Evolutionary conservation across 257 asterid genomes (phyloP).

Genomic region (Plantago major): DNA sequence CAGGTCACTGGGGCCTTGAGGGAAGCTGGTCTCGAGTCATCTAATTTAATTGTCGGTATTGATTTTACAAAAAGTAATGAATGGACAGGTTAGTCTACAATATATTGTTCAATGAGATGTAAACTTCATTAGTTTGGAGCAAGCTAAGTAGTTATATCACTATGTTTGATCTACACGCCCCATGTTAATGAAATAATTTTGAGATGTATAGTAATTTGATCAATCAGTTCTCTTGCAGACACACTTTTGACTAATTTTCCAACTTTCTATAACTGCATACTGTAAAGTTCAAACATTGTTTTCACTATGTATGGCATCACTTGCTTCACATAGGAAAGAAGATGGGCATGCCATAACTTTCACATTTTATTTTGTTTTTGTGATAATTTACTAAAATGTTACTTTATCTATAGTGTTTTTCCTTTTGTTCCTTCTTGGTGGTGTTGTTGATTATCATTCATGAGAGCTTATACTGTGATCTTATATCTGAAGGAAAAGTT

Average conservation of each 20-base stretch:
- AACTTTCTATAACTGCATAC: too few relatives aligned
- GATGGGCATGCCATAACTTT: too few relatives aligned
- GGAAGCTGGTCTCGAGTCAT: constrained; percentile 84
- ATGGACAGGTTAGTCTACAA: constrained; percentile 64
- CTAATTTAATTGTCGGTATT: constrained; percentile 75
- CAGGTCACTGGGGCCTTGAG: constrained; percentile 71
- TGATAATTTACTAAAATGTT: too few relatives aligned
- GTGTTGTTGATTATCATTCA: neutral
- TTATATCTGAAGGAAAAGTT: constrained; percentile 48
- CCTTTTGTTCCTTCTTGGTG: neutral
- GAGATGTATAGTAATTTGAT: too few relatives aligned
- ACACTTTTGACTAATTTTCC: too few relatives aligned
- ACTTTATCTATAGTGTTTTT: neutral
- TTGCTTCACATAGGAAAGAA: too few relatives aligned
- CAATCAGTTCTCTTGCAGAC: too few relatives aligned
- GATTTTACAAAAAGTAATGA: constrained; percentile 89
- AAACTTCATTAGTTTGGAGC: neutral
- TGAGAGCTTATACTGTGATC: constrained; percentile 28
- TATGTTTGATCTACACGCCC: too few relatives aligned
- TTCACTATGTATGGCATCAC: too few relatives aligned
- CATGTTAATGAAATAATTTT: too few relatives aligned
- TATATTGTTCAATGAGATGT: constrained; percentile 20
- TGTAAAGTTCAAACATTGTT: too few relatives aligned
- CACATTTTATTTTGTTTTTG: too few relatives aligned
- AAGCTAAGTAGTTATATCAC: neutral